A percentile compares a stretch with the other conserved stretches of the same genome.
phyloP scores from a whole-genome alignment of 345 rosid species.

The Eucalyptus caleyi region DNA sequence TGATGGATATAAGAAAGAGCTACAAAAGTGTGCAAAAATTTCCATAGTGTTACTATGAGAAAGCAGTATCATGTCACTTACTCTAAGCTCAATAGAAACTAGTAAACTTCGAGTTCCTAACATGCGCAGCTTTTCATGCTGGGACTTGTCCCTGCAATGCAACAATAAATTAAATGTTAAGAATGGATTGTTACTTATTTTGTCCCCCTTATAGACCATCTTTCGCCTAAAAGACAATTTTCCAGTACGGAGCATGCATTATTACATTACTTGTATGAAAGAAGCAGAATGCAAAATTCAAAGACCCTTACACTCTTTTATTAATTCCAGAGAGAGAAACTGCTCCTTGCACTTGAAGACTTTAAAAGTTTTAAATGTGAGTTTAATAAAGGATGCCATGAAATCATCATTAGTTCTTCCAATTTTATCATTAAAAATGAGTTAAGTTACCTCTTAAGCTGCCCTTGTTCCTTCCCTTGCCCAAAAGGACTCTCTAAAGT shows the following conservation, averaged over 20 bases:
- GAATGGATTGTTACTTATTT: not conserved
- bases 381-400: not conserved
- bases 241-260: not conserved
- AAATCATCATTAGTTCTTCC: not conserved
- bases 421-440: not conserved
- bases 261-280: not conserved
- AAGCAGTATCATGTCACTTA: slow-evolving; percentile 11
- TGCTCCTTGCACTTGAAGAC: not conserved
- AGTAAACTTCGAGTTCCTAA: slow-evolving; percentile 47
- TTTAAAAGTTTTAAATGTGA: not conserved
- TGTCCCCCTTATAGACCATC: not conserved
- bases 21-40: not conserved
- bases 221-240: not conserved
- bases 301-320: not conserved
- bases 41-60: not conserved
- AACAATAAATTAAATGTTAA: not conserved
- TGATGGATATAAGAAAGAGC: not conserved
- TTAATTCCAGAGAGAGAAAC: not conserved
- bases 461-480: slow-evolving; percentile 46
- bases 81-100: slow-evolving; percentile 61
- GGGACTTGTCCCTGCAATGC: slow-evolving; percentile 63
- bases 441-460: slow-evolving; percentile 41
- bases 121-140: slow-evolving; percentile 41
- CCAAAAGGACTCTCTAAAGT: slow-evolving; percentile 23
- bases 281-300: not conserved